A percentile compares a stretch with the other conserved stretches of the same genome.
phyloP scores from a whole-genome alignment of 176 grass and related monocot genomes.

The Phoenix dactylifera region DNA sequence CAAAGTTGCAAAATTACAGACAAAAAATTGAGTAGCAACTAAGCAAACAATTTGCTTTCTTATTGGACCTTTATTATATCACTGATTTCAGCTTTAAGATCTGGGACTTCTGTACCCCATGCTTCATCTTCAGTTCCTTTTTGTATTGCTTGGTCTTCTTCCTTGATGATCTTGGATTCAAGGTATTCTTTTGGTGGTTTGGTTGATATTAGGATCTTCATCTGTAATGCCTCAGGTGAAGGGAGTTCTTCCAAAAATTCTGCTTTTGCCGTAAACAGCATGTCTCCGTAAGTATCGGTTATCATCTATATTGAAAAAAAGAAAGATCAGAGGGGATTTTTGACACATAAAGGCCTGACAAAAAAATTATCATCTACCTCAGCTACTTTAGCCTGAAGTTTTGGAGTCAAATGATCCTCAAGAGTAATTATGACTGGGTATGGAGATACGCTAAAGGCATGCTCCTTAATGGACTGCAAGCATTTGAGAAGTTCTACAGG shows the following conservation, averaged over 20 bases:
- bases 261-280: conserved; percentile 32
- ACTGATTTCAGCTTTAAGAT: not conserved
- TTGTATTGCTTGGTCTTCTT: not conserved
- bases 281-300: conserved; percentile 48
- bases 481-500: conserved; percentile 58
- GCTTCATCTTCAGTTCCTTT: not conserved
- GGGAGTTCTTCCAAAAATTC: conserved; percentile 43
- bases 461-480: conserved; percentile 48
- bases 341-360: too few species aligned
- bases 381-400: conserved; percentile 63
- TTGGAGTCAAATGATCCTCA: conserved; percentile 66
- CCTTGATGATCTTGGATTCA: conserved; percentile 21
- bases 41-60: too few species aligned
- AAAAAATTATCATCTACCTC: conserved; percentile 25
- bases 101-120: conserved; percentile 1
- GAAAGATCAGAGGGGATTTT: too few species aligned
- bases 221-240: conserved; percentile 56
- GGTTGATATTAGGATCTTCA: conserved; percentile 64
- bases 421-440: conserved; percentile 91
- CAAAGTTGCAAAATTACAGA: not conserved
- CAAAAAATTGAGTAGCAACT: too few species aligned
- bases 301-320: conserved; percentile 37
- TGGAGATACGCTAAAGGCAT: conserved; percentile 52
- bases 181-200: conserved; percentile 72
- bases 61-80: too few species aligned